Percentiles rank a stretch among this genome's conserved stretches.
Evolutionary conservation across 2,329 filamentous ascomycete species (phyloP).

Genomic region (Mycogone perniciosa): DNA sequence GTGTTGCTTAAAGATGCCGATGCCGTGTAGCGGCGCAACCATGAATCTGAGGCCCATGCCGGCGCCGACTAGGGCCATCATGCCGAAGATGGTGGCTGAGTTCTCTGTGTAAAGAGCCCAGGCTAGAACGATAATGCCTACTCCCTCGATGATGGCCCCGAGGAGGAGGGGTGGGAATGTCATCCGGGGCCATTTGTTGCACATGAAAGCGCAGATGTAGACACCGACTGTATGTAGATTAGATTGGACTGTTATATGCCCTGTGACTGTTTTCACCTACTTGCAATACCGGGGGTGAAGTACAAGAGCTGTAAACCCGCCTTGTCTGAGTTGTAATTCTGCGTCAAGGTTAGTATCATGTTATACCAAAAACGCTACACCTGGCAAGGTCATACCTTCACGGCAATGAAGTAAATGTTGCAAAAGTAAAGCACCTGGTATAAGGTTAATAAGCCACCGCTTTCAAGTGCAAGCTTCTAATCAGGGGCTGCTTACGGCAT

Average conservation of each 20-base stretch:
- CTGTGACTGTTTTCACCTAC: conserved; percentile 34
- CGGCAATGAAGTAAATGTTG: conserved; percentile 60
- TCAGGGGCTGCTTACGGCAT: conserved; percentile 28
- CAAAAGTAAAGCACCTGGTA: conserved; percentile 59
- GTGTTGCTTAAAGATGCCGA: conserved; percentile 53
- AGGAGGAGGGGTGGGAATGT: conserved; percentile 54
- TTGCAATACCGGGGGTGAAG: conserved; percentile 57
- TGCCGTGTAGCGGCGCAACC: conserved; percentile 55
- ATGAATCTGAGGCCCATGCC: conserved; percentile 62
- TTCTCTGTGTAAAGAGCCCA: conserved; percentile 48
- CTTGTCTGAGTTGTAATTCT: conserved; percentile 42
- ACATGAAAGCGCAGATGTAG: conserved; percentile 51
- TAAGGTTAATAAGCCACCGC: neutral
- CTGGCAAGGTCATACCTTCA: conserved; percentile 28
- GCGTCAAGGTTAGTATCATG: conserved; percentile 8
- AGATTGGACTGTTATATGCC: neutral
- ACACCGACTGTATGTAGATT: conserved; percentile 38
- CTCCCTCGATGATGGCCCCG: conserved; percentile 49
- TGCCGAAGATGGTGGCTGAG: conserved; percentile 50
- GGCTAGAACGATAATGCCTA: conserved; percentile 52
- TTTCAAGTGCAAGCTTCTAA: neutral
- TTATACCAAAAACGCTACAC: neutral
- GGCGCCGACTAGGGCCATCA: conserved; percentile 58
- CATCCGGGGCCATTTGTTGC: conserved; percentile 55
- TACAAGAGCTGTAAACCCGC: conserved; percentile 55